Percentiles rank a stretch among this genome's conserved stretches.
Conservation (phyloP, 2,329 filamentous ascomycete genomes). For the Nemania bipapillata region DNA sequence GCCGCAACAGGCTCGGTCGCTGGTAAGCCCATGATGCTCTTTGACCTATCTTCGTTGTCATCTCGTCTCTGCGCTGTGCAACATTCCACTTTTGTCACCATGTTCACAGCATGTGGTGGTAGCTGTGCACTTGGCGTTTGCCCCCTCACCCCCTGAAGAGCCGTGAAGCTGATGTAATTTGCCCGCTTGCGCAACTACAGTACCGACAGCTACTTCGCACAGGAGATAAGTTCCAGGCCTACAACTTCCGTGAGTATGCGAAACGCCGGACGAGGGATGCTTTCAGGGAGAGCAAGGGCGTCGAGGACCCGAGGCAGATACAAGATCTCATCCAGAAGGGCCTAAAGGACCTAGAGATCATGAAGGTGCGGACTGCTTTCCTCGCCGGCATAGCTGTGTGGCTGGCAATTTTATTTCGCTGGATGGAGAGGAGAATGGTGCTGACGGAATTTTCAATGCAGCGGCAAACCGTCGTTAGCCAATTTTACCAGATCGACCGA, state of each 20-base stretch:
- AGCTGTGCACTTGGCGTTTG: not conserved
- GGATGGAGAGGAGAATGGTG: not conserved
- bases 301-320: conserved; percentile 78
- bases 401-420: not conserved
- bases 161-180: conserved; percentile 11
- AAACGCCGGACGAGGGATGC: conserved; percentile 89
- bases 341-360: conserved; percentile 82
- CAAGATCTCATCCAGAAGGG: conserved; percentile 92
- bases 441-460: conserved; percentile 55
- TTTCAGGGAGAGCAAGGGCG: conserved; percentile 81
- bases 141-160: not conserved
- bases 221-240: conserved; percentile 85
- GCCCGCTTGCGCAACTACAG: conserved; percentile 58
- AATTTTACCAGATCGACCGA: conserved; percentile 91
- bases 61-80: conserved; percentile 11
- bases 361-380: conserved; percentile 75
- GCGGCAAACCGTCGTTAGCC: conserved; percentile 94
- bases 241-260: conserved; percentile 98
- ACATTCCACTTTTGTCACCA: not conserved
- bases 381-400: not conserved
- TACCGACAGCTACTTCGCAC: conserved; percentile 92
- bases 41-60: not conserved
- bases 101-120: too few species aligned
- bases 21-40: conserved; percentile 56
- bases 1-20: conserved; percentile 67